A percentile compares a stretch with the other conserved stretches of the same genome.
These are phyloP conservation scores for Boletus semigastroideus DNA, from an alignment of 1,284 basidiomycete genomes.

Conservation along the genomic window DNA sequence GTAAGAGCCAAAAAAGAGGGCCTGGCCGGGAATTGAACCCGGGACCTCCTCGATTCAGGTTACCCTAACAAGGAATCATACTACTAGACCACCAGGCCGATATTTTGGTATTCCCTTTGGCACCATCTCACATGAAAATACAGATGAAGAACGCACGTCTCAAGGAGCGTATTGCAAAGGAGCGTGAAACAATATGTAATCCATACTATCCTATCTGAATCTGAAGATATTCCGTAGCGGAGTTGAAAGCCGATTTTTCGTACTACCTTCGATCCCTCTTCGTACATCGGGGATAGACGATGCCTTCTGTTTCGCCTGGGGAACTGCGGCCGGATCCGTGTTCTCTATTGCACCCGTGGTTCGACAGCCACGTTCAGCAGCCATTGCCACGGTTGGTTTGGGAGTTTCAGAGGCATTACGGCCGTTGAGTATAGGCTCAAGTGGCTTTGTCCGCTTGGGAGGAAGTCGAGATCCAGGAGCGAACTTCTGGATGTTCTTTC, in stretches of 20 bases:
- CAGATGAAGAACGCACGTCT: not conserved
- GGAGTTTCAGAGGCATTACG: slow-evolving; percentile 1
- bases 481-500: slow-evolving; percentile 1
- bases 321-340: not conserved
- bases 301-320: slow-evolving; percentile 20
- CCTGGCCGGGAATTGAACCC: slow-evolving; percentile 85
- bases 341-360: slow-evolving; percentile 17
- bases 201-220: slow-evolving; percentile 37
- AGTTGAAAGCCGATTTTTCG: slow-evolving; percentile 44
- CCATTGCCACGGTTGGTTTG: slow-evolving; percentile 1
- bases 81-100: slow-evolving; percentile 56
- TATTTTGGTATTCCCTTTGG: rapidly evolving
- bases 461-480: slow-evolving; percentile 13
- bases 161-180: slow-evolving; percentile 14
- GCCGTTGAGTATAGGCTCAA: not conserved
- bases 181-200: slow-evolving; percentile 11
- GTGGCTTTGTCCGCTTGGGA: slow-evolving; percentile 16
- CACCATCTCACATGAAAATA: no score
- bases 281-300: slow-evolving; percentile 23
- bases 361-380: slow-evolving; percentile 20
- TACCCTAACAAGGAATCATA: slow-evolving; percentile 56
- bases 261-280: slow-evolving; percentile 25
- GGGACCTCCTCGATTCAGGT: slow-evolving; percentile 70
- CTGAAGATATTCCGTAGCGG: slow-evolving; percentile 49
- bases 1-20: slow-evolving; percentile 40